Evolutionary conservation across 352 stramenopile genomes (phyloP), one percentile per base, ranked within the genome.

Genomic region (Phytophthora aleatoria): DNA sequence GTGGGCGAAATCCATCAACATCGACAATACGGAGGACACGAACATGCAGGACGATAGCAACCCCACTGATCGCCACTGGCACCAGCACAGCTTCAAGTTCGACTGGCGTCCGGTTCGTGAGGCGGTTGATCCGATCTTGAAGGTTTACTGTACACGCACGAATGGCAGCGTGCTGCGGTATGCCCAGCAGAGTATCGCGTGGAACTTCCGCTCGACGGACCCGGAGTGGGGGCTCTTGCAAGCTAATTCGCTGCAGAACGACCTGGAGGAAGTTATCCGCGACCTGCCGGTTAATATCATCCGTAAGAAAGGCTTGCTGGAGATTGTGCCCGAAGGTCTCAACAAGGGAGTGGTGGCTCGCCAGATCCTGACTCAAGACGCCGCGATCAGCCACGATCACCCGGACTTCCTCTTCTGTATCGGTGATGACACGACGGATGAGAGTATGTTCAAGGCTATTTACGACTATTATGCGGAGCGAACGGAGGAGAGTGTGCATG

Each of bases 151-250:
- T 49, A 93, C 95, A 12, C 85, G 95, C 50, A 98, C 96, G 26
- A 99, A 99, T 77, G 97, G 96, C 24, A 98, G 94, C 59, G 91
- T 98, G 8, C 84, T 98, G 59, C 77, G 93, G 26, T 95, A 96
- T 74, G 79, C 94, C 13, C 88, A 98, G 36, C 96, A 98, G 67
- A 96, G 94, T 55, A 98, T 99, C 54, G 92, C 92, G 38, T 99
- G 97, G 97, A 98, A 97, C 64, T 99, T 98, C 71, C 97, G 98
- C 57, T 98, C 90, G 13, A 98, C 92, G 8, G 97, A 99, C 79
- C 96, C 96, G 4, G 97, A 99, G 67, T 99, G 96, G 96, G 97
- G 96, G 3, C 87, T 95, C 2, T 78, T 99, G 43, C 95, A 99
- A 72, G 95, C 96, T 13, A 97, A 97, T 57, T 95, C 97, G 57